Conservation (phyloP, 2,329 filamentous ascomycete genomes). For the Catunica adiposa region DNA sequence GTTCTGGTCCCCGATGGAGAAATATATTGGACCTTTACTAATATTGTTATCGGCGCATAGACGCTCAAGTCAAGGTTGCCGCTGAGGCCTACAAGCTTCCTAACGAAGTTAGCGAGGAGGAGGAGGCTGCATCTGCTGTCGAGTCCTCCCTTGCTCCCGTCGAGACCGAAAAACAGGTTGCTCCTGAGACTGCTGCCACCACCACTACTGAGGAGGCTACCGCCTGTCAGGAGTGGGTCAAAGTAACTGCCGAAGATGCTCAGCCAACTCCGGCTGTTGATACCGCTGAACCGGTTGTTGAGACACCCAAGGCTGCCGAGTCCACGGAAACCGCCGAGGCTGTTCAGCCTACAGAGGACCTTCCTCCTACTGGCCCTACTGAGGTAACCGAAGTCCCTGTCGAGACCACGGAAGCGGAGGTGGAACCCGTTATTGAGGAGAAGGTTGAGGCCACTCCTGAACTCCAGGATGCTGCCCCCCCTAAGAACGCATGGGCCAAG, state of each 20-base stretch:
- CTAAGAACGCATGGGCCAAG: slow-evolving; percentile 64
- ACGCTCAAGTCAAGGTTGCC: slow-evolving; percentile 27
- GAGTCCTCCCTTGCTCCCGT: slow-evolving; percentile 6
- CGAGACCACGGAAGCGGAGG: slow-evolving; percentile 20
- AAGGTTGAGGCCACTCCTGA: too few relatives aligned
- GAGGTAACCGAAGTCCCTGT: slow-evolving; percentile 29
- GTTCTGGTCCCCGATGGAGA: not conserved
- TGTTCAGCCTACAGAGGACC: slow-evolving; percentile 18
- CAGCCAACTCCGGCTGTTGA: slow-evolving; percentile 16
- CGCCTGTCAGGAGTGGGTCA: slow-evolving; percentile 10
- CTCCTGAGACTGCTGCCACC: not conserved
- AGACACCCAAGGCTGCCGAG: slow-evolving; percentile 43
- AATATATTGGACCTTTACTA: slow-evolving; percentile 15
- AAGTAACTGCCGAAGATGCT: slow-evolving; percentile 14
- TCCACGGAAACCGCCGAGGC: too few relatives aligned
- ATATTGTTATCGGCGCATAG: slow-evolving; percentile 17
- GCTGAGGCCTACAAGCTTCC: slow-evolving; percentile 35
- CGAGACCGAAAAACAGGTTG: not conserved
- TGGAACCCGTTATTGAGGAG: too few relatives aligned
- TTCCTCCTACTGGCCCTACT: slow-evolving; percentile 20
- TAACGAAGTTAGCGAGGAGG: slow-evolving; percentile 19
- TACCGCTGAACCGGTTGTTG: slow-evolving; percentile 30
- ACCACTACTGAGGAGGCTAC: not conserved
- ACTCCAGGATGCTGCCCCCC: slow-evolving; percentile 27
- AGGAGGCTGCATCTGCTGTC: slow-evolving; percentile 16